A percentile compares a stretch with the other conserved stretches of the same genome.
These are phyloP conservation scores for Verticillium alfalfae DNA, from an alignment of 2,329 filamentous ascomycete species.

Conservation along the genomic window DNA sequence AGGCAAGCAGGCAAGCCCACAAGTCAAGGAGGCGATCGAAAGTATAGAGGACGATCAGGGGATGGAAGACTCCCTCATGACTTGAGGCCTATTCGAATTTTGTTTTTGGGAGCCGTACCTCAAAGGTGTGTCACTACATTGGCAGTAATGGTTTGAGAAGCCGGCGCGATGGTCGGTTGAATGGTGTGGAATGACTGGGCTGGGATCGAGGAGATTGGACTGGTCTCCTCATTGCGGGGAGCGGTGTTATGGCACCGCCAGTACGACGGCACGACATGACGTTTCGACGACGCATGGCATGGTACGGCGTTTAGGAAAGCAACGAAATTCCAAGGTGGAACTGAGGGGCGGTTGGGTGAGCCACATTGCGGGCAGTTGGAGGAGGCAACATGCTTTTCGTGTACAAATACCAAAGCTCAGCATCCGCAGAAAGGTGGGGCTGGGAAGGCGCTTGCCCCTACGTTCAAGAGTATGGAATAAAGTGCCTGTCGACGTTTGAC, in stretches of 20 bases:
- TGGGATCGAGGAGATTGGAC: neutral
- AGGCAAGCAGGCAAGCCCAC: conserved; percentile 66
- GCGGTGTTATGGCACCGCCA: neutral
- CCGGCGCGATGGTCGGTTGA: neutral
- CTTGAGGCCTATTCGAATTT: conserved; percentile 27
- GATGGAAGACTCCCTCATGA: conserved; percentile 61
- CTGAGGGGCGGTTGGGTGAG: neutral
- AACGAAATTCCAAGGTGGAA: neutral
- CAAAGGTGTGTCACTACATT: no score
- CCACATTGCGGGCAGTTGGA: neutral
- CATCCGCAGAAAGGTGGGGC: neutral
- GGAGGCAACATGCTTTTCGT: neutral
- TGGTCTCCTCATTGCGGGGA: neutral
- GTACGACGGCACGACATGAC: conserved; percentile 10
- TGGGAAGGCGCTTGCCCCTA: neutral
- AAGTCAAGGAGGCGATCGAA: conserved; percentile 97
- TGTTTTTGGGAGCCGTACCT: neutral
- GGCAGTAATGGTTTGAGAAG: neutral
- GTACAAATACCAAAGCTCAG: neutral
- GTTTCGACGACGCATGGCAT: conserved; percentile 20
- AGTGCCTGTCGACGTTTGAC: neutral
- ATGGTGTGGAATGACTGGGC: neutral
- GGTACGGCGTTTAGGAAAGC: conserved; percentile 22
- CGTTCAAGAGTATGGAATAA: neutral
- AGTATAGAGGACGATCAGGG: conserved; percentile 76